phyloP scores from a whole-genome alignment of 176 grass and related monocot genomes.

The Areca catechu region DNA sequence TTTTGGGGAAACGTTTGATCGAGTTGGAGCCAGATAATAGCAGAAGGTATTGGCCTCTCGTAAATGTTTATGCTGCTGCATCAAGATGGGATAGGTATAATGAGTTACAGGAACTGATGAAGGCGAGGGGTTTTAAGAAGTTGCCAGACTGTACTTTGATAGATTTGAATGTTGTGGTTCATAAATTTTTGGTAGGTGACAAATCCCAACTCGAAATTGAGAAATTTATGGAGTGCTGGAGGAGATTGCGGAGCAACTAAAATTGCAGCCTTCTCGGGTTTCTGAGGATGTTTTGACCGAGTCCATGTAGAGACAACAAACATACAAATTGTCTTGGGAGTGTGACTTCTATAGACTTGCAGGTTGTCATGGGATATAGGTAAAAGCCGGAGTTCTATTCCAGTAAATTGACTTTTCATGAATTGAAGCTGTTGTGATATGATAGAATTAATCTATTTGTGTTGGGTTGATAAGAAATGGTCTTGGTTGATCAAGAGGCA shows the following conservation, averaged over 20 bases:
- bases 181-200: constrained; percentile 21
- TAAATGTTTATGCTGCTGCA: constrained; percentile 36
- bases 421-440: no score
- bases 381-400: no score
- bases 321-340: no score
- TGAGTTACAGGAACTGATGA: constrained; percentile 26
- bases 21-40: constrained; percentile 38
- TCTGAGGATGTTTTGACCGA: background rate
- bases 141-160: constrained; percentile 29
- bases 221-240: constrained; percentile 17
- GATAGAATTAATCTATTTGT: no score
- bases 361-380: no score
- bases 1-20: constrained; percentile 25
- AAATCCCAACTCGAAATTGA: constrained; percentile 12
- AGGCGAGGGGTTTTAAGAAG: constrained; percentile 26
- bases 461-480: no score
- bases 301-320: background rate
- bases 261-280: constrained; percentile 19
- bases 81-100: constrained; percentile 39
- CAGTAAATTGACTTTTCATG: no score
- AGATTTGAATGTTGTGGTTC: constrained; percentile 18
- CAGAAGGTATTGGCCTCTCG: constrained; percentile 27
- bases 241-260: constrained; percentile 14
- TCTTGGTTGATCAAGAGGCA: no score
- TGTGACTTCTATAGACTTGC: no score